Percentiles rank a stretch among this genome's conserved stretches.
phyloP scores from a whole-genome alignment of 2,329 filamentous ascomycete genomes.

The Colletotrichum sp. region DNA sequence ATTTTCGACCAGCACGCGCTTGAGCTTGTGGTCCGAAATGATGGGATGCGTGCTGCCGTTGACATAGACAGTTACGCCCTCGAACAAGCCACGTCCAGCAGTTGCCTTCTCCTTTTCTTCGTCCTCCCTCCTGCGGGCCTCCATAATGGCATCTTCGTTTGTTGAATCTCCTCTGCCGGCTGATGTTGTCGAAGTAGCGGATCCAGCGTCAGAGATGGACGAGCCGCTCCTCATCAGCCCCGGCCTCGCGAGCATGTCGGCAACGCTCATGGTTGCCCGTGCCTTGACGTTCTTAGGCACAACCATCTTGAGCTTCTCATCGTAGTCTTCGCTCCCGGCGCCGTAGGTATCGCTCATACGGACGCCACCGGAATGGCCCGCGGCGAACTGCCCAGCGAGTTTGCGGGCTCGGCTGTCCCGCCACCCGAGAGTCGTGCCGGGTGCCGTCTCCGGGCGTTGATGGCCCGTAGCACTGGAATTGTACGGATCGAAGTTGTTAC shows the following conservation, averaged over 20 bases:
- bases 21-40: constrained; percentile 86
- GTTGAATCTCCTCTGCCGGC: background rate
- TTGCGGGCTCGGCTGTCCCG: constrained; percentile 72
- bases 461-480: constrained; percentile 80
- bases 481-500: constrained; percentile 67
- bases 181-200: background rate
- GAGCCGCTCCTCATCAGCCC: constrained; percentile 42
- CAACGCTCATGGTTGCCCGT: constrained; percentile 49
- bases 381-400: constrained; percentile 71
- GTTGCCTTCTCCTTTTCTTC: constrained; percentile 46
- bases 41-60: constrained; percentile 85
- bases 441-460: constrained; percentile 73
- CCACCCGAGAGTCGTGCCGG: constrained; percentile 68
- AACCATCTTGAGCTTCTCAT: constrained; percentile 47
- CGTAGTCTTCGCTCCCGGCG: constrained; percentile 63
- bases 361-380: constrained; percentile 60
- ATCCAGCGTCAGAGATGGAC: constrained; percentile 1
- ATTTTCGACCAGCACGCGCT: constrained; percentile 75
- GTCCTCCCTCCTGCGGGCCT: constrained; percentile 49
- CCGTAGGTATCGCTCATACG: constrained; percentile 71
- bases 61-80: constrained; percentile 77
- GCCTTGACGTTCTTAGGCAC: constrained; percentile 47
- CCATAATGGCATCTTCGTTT: constrained; percentile 30
- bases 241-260: constrained; percentile 58
- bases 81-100: constrained; percentile 60